phyloP scores from a whole-genome alignment of 345 rosid genomes.

The Trapa incisa region DNA sequence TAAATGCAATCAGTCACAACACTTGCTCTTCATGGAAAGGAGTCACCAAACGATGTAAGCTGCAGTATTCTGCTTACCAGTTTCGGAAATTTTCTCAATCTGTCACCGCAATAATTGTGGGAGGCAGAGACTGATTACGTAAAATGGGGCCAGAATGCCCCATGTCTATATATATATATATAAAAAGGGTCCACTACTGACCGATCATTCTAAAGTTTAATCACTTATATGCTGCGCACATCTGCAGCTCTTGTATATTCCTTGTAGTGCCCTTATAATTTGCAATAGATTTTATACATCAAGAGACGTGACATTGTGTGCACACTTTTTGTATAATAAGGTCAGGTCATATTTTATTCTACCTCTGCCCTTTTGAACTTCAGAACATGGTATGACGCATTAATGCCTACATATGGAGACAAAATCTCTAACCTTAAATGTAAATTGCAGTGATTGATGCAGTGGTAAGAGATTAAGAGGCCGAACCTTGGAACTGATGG shows the following conservation, averaged over 20 bases:
- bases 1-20: background rate
- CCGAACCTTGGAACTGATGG: constrained; percentile 72
- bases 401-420: background rate
- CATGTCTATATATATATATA: background rate
- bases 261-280: too few species aligned
- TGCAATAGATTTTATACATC: background rate
- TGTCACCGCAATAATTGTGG: background rate
- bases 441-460: background rate
- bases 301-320: background rate
- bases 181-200: background rate
- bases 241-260: too few species aligned
- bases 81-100: background rate
- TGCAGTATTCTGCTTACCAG: background rate
- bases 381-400: background rate
- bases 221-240: too few species aligned
- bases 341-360: background rate
- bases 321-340: background rate
- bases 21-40: background rate
- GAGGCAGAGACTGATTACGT: background rate
- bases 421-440: background rate
- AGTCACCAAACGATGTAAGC: background rate
- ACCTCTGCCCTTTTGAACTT: background rate
- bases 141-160: background rate
- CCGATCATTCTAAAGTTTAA: too few species aligned
- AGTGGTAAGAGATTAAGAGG: background rate